phyloP scores from a whole-genome alignment of 192 early-diverging fungal genomes.

The Entophlyctis helioformis region DNA sequence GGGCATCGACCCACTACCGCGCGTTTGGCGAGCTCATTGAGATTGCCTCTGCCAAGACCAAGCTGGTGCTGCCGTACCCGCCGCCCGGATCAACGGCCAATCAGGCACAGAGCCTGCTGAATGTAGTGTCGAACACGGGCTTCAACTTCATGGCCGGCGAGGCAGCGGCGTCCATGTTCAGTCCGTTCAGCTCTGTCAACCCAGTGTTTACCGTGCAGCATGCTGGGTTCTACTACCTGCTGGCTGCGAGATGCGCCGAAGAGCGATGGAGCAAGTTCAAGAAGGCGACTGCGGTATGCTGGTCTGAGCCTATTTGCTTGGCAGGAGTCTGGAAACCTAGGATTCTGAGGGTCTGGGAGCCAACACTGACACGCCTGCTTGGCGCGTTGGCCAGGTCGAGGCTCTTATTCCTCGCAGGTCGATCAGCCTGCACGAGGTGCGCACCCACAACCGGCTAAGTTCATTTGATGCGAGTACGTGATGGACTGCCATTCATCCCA shows the following conservation, averaged over 20 bases:
- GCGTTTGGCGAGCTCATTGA: conserved; percentile 72
- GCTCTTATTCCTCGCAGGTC: too few species aligned
- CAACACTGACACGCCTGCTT: too few species aligned
- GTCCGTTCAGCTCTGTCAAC: conserved; percentile 35
- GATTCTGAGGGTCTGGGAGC: too few species aligned
- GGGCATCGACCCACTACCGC: conserved; percentile 65
- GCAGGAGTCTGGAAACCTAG: too few species aligned
- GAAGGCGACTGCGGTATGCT: conserved; percentile 13
- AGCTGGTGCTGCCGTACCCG: conserved; percentile 56
- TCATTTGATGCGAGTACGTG: too few species aligned
- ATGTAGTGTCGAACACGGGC: conserved; percentile 11
- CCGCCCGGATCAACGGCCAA: conserved; percentile 22
- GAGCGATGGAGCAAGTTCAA: conserved; percentile 51
- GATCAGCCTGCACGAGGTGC: too few species aligned
- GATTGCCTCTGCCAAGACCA: conserved; percentile 44
- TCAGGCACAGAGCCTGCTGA: conserved; percentile 5
- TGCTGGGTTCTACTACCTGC: conserved; percentile 74
- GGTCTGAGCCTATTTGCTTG: too few species aligned
- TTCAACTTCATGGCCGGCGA: conserved; percentile 18
- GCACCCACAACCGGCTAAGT: too few species aligned
- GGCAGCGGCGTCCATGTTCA: conserved; percentile 19
- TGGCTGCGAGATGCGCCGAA: conserved; percentile 62
- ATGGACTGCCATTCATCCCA: too few species aligned
- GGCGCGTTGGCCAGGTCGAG: too few species aligned
- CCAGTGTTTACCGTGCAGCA: conserved; percentile 65